These are phyloP conservation scores for Epichloe sylvatica DNA, from an alignment of 2,329 filamentous ascomycete genomes.

Conservation along the genomic window DNA sequence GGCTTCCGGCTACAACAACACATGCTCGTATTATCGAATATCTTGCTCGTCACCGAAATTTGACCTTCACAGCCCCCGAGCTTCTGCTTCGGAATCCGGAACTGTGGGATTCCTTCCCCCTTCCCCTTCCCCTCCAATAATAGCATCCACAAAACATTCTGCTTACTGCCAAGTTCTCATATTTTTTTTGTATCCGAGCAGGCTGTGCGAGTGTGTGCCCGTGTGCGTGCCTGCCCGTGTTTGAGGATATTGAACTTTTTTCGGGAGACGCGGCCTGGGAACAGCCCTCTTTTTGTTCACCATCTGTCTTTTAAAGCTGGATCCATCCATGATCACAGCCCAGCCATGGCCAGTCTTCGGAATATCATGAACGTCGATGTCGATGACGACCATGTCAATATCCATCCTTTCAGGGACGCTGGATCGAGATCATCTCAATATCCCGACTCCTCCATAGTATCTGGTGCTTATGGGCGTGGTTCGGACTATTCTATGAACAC, in stretches of 20 bases:
- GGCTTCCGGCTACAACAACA: neutral
- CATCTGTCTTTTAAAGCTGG: conserved; percentile 7
- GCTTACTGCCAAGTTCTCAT: conserved; percentile 5
- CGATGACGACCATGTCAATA: conserved; percentile 33
- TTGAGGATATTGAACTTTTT: conserved; percentile 4
- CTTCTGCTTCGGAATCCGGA: neutral
- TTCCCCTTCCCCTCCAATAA: conserved; percentile 1
- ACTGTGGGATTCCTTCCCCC: neutral
- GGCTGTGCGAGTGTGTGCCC: conserved; percentile 25
- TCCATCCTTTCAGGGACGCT: conserved; percentile 29
- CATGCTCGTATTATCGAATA: conserved; percentile 3
- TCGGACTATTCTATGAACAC: conserved; percentile 14
- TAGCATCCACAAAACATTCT: conserved; percentile 4
- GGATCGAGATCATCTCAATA: conserved; percentile 19
- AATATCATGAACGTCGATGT: conserved; percentile 44
- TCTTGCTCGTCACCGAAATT: neutral
- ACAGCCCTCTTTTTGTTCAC: neutral
- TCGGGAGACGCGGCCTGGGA: conserved; percentile 1
- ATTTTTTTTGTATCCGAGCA: conserved; percentile 15
- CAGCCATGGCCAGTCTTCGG: conserved; percentile 39
- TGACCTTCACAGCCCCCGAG: conserved; percentile 7
- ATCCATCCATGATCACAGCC: conserved; percentile 25
- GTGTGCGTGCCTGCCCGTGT: neutral
- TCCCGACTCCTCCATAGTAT: conserved; percentile 19
- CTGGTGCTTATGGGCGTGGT: conserved; percentile 12